Percentiles rank a stretch among this genome's conserved stretches.
Evolutionary conservation across 805 yeast genomes (phyloP).

Genomic region (Metschnikowia arizonensis): DNA sequence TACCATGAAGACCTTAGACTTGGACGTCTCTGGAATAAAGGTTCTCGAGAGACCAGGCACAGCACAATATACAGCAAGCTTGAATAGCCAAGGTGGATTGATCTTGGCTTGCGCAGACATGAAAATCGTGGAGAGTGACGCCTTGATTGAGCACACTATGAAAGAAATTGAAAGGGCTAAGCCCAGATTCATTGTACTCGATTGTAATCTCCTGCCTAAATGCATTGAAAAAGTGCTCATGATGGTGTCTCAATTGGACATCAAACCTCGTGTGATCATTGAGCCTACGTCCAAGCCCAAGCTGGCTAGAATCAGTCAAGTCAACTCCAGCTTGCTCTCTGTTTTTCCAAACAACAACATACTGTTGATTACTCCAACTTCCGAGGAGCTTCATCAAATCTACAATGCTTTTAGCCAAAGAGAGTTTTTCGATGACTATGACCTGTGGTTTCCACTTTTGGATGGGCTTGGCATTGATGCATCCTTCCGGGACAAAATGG

Average conservation of each 20-base stretch:
- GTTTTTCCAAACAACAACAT: conserved; percentile 48
- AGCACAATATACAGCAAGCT: conserved; percentile 72
- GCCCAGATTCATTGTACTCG: conserved; percentile 56
- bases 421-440: conserved; percentile 46
- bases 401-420: conserved; percentile 43
- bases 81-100: conserved; percentile 57
- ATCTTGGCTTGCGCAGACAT: conserved; percentile 81
- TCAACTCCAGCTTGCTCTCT: conserved; percentile 24
- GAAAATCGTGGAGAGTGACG: conserved; percentile 54
- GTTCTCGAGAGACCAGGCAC: conserved; percentile 33
- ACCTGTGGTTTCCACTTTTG: conserved; percentile 70
- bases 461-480: conserved; percentile 54
- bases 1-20: conserved; percentile 21
- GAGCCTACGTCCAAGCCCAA: conserved; percentile 81
- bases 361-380: conserved; percentile 64
- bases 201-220: conserved; percentile 57
- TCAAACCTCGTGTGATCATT: conserved; percentile 39
- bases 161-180: conserved; percentile 34
- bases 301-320: conserved; percentile 44
- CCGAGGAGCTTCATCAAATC: conserved; percentile 54
- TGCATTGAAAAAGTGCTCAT: conserved; percentile 27
- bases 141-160: conserved; percentile 36
- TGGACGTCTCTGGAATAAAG: conserved; percentile 41
- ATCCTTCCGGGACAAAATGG: conserved; percentile 44
- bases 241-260: conserved; percentile 2